Evolutionary conservation across 116 monocot species (phyloP), one percentile per base, ranked within the genome.

Genomic region (Phalaenopsis hybrid): DNA sequence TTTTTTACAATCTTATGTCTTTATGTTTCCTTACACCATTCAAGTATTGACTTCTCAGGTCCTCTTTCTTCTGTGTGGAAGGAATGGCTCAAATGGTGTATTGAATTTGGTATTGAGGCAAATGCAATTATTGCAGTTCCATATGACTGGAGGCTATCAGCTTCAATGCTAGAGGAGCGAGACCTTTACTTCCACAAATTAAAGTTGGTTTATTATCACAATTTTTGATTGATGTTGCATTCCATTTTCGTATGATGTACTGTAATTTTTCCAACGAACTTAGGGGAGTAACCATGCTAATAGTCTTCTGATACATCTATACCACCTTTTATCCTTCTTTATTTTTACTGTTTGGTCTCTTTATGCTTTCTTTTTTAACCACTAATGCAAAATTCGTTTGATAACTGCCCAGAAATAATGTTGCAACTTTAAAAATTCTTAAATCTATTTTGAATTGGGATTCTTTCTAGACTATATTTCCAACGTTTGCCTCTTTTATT

Each of bases 41-140:
- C 13, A 79, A 70, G 2, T 78, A 86, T 81, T 78, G 33, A n/a
- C 18, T 65, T 16, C 69, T 61, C 86, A 96, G 97, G 97, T 90
- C 97, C 94, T 78, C 94, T 97, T 83, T 97, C 97, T 75, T 94
- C 97, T 51, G 91, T 97, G 15, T 97, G 97, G 97, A 97, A 97
- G 83, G 97, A 97, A 89, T 97, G 94, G 97, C 86, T 97, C 6
- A 93, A 86, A 89, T 97, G 97, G 97, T 97, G 97, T 78, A 86
- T 97, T 86, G 97, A 97, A 81, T 97, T 97, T 91, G 97, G 97
- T 65, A 97, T 97, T 20, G 94, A 97, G 57, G 93, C 97, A 74
- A 94, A 97, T 93, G 94, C 97, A 74, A 97, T 97, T 78, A 51
- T 94, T 82, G 97, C 97, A 46, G 94, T 89, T 79, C 94, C 97